phyloP scores from a whole-genome alignment of 306 rosid species.

The Vigna mungo region DNA sequence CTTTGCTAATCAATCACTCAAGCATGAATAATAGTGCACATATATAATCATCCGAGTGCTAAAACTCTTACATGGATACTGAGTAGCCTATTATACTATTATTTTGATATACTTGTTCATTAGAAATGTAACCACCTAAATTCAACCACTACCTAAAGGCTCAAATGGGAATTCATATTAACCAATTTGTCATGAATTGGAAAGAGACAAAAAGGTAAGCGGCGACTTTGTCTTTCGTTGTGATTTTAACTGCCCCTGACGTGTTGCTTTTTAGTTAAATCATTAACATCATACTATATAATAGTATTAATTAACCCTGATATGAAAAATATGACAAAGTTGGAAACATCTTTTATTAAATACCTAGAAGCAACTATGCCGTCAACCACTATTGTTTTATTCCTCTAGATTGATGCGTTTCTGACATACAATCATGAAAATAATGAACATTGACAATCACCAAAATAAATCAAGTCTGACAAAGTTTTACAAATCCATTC shows the following conservation, averaged over 20 bases:
- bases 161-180: background rate
- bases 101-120: background rate
- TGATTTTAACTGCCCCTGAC: constrained; percentile 37
- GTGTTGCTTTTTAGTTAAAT: constrained; percentile 1
- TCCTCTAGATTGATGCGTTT: constrained; percentile 26
- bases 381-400: constrained; percentile 23
- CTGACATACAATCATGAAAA: background rate
- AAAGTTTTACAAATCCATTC: background rate
- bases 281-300: background rate
- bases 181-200: background rate
- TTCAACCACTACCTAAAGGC: background rate
- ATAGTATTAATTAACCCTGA: background rate
- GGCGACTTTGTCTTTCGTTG: constrained; percentile 29
- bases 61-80: background rate
- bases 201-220: background rate
- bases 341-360: constrained; percentile 31
- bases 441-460: background rate
- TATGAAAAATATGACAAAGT: constrained; percentile 40
- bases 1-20: constrained; percentile 15
- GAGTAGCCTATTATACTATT: background rate
- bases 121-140: background rate
- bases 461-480: background rate
- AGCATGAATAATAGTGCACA: background rate
- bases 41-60: background rate
- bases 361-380: constrained; percentile 13